Base-by-base conservation (phyloP, 1,284 basidiomycete species). In the Austroboletus novae-zelandiae region DNA sequence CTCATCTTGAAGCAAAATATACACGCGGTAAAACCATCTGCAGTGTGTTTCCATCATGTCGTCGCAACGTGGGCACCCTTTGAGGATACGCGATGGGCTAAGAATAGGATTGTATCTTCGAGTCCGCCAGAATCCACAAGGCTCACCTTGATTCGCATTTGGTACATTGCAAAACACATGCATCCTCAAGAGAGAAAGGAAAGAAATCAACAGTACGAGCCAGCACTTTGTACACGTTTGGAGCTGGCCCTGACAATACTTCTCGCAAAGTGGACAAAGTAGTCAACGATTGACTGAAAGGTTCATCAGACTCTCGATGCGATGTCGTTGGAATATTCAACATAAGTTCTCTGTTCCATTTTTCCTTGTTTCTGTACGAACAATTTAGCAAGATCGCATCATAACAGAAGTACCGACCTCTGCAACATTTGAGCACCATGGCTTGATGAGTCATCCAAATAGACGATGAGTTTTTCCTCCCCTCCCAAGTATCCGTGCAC, bases 201-300 rank as follows among this genome's bases (percentile, higher is more conserved):
- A 71, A 76, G 59, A 79, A 84, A 59, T 83, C 80, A 8, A 79
- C 61, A 5, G 78, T 73, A 18, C 76, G 77, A 7, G 79, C 84
- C 11, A 69, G 56, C 17, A 86, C 62, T 29, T 64, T 72, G 55
- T 75, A 80, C 48, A 68, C 71, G 23, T 61, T 66, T 9, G 74
- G 73, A 34, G 63, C 61, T 3, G 65, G 54, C 40, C 56, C 62
- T 2, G 57, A 59, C 17, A 69, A 57, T 25, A 81, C 62, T 54
- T 78, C 70, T 46, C 69, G 61, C 50, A 83, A 71, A 3, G 71
- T 71, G 40, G 36, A 47, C 27, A 25, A 43, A n/a, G n/a, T 20
- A 18, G 30, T 34, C 4, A 42, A 23, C 5, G 50, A 42, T 40
- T 13, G 46, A 40, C 8, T 35, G 36, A n/a, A 42, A 13, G 10